A percentile compares a stretch with the other conserved stretches of the same genome.
Evolutionary conservation across 257 asterid genomes (phyloP).

Genomic region (Solanum habrochaites): DNA sequence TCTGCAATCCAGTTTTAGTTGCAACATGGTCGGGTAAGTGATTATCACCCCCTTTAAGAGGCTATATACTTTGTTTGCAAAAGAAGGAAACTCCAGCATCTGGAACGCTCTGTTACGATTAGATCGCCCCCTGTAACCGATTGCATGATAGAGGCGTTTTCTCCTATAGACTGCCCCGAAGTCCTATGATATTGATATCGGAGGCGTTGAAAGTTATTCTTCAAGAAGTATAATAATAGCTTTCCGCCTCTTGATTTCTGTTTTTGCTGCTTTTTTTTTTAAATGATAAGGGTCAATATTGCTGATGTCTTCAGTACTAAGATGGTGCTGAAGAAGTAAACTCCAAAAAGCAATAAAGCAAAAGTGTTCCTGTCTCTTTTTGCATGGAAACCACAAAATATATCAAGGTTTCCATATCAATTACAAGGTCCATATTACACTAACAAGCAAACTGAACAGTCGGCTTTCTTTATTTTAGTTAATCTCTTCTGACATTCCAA

Average conservation of each 20-base stretch:
- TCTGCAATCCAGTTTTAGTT: conserved; percentile 79
- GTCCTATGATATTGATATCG: not conserved
- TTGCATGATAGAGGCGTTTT: not conserved
- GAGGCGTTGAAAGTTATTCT: not conserved
- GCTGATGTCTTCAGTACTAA: not conserved
- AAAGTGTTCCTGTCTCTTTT: not conserved
- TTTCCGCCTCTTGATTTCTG: not conserved
- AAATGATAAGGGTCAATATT: not conserved
- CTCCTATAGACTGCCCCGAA: not conserved
- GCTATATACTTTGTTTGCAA: not conserved
- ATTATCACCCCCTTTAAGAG: not conserved
- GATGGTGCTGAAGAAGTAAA: not conserved
- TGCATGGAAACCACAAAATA: not conserved
- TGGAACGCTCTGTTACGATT: not conserved
- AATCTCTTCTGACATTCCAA: not conserved
- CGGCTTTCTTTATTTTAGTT: not conserved
- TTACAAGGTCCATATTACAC: not conserved
- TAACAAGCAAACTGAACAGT: not conserved
- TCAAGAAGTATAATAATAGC: not conserved
- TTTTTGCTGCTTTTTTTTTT: not conserved
- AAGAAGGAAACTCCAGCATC: not conserved
- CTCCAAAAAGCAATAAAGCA: not conserved
- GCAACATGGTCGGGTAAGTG: conserved; percentile 99
- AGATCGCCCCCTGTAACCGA: not conserved
- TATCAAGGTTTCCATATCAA: not conserved